Percentiles rank a stretch among this genome's conserved stretches.
Conservation (phyloP, 345 rosid genomes). For the Garcia nutans region DNA sequence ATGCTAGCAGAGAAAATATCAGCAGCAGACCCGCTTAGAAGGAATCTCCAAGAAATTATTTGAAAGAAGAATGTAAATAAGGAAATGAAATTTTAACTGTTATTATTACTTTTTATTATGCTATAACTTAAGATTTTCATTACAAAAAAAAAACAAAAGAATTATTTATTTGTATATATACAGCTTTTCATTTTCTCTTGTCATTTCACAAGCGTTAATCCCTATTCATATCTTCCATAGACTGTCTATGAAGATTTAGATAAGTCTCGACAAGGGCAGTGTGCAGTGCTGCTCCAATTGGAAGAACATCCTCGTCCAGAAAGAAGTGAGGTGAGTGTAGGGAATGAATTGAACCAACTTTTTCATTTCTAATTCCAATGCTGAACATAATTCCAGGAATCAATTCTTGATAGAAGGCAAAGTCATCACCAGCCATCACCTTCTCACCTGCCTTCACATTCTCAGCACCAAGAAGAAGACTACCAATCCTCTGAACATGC, state of each 20-base stretch:
- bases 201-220: no score
- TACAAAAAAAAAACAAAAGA: no score
- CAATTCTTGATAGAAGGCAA: conserved; percentile 69
- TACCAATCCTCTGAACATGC: conserved; percentile 49
- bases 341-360: conserved; percentile 59
- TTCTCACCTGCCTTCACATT: conserved; percentile 42
- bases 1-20: no score
- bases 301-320: conserved; percentile 76
- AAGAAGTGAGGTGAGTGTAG: conserved; percentile 76
- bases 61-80: no score
- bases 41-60: no score
- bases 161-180: no score
- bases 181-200: no score
- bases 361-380: conserved; percentile 69
- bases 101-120: no score
- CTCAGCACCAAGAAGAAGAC: conserved; percentile 57
- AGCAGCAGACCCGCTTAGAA: no score
- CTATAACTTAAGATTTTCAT: no score
- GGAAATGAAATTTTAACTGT: no score
- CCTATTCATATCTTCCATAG: not conserved
- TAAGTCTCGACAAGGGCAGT: conserved; percentile 69
- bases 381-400: conserved; percentile 69
- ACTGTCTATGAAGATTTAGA: conserved; percentile 47
- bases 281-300: conserved; percentile 70
- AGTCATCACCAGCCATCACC: conserved; percentile 83